Evolutionary conservation across 1,139 yeast species (phyloP), one percentile per base, ranked within the genome.

Genomic region (Yamadazyma sp.): DNA sequence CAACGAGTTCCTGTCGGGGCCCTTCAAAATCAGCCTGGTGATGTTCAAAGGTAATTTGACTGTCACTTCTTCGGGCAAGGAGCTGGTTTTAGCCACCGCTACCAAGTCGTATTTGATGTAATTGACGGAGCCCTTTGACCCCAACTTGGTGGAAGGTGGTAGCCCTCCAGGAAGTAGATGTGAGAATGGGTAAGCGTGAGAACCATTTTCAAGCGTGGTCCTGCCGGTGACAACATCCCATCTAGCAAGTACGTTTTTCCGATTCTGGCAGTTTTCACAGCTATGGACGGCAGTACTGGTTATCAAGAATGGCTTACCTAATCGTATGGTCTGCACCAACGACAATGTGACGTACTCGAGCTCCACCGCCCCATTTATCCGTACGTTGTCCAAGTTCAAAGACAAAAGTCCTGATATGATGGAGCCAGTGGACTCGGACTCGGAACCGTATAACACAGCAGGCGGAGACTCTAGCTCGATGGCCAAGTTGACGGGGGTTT

Each of bases 181-280:
- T n/a, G 96, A 85, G 58, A 94, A 92, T 2, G 98, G 99, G 57
- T 87, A 92, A 1, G 87, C 89, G 54, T 92, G 96, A 17, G 73
- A 69, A 1, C 92, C 95, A 9, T 72, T 61, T 2, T 78, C 64
- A 49, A 88, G 77, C 5, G 70, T 65, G 2, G 82, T 74, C 1
- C 76, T 66, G 15, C 72, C 69, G 3, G 78, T 67, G 38, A 92
- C 72, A 14, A 92, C 86, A 51, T 88, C 91, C 99, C 99, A 94
- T 41, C 83, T 68, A 24, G 96, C 95, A 49, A 94, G 66, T 34
- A 81, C 84, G 8, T 78, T 78, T 4, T 65, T 63, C 41, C 75
- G 72, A 2, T 60, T 59, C 20, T 67, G 64, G 59, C 97, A 88
- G 25, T 77, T 71, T 24, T 66, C 54, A 58, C 94, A 85, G n/a